Base-by-base conservation (phyloP, 75 land plant genomes). In the Adiantum capillusveneris region DNA sequence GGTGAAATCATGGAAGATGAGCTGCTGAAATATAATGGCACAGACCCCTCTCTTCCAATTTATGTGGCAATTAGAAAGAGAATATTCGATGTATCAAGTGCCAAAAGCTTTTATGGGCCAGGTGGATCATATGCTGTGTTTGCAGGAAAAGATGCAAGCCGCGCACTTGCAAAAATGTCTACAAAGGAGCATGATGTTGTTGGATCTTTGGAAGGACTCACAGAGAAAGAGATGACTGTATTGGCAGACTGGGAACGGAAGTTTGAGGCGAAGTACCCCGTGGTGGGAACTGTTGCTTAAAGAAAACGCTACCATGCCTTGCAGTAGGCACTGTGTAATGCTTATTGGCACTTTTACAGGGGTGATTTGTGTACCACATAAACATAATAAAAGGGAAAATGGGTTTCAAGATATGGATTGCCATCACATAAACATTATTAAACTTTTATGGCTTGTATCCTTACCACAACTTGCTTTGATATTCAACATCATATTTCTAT, bases 151-250 rank as follows among this genome's bases (percentile, higher is more conserved):
- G 94, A 91, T 62, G 85, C 84, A 31, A 80, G 80, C 70, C 67
- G 95, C 1, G 97, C 94, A 9, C 78, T 91, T 2, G 97, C 83
- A 37, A 91, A 91, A 75, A 91, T 91, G 97, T 84, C 84, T 74
- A 88, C 83, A 63, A 72, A 74, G 50, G 77, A 80, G 6, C 79
- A 77, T 11, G 97, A 91, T 66, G 63, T 84, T 64, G n/a, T 31
- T 25, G 64, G 76, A 0, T 59, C 75, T 28, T 69, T 91, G 56
- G 86, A 84, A 18, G 94, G 81, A 26, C 67, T 87, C 52, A 51
- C 84, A 13, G 94, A 84, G 54, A 91, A 91, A 67, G 89, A 91
- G 66, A 64, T 88, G 21, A 78, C 74, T 41, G 83, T 81, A 2
- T 86, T 91, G n/a, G 52, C 61, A 24, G 84, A 88, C 72, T 91